Conservation (phyloP, 2,329 filamentous ascomycete species). For the Parafenestella ontariensis region DNA sequence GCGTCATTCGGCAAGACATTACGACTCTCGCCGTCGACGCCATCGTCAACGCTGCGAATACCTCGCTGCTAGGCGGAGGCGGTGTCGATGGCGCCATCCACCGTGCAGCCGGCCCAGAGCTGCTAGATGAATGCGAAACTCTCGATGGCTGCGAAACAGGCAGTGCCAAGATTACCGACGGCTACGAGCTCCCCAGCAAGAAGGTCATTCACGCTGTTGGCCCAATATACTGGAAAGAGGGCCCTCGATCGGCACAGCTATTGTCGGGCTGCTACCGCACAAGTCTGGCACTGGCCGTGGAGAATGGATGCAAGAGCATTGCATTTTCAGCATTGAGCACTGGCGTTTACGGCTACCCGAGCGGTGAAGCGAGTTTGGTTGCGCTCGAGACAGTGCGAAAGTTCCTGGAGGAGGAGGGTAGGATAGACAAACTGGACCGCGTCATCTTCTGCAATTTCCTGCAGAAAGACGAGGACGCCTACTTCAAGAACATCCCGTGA, state of each 20-base stretch:
- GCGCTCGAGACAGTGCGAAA: constrained; percentile 68
- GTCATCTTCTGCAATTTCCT: constrained; percentile 88
- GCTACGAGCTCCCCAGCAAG: constrained; percentile 75
- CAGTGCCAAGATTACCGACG: constrained; percentile 80
- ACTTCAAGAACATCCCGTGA: constrained; percentile 76
- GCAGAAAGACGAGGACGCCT: constrained; percentile 76
- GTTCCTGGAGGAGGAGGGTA: constrained; percentile 59
- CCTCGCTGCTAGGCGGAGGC: constrained; percentile 79
- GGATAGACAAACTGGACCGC: constrained; percentile 65
- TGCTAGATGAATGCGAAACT: constrained; percentile 73
- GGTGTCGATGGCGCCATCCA: constrained; percentile 84
- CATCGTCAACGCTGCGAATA: constrained; percentile 94
- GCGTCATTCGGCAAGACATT: constrained; percentile 78
- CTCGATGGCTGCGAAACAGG: constrained; percentile 80
- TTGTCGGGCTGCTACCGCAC: constrained; percentile 72
- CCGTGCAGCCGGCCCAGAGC: constrained; percentile 72
- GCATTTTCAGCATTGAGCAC: constrained; percentile 89
- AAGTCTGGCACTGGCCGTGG: constrained; percentile 74
- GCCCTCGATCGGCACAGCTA: constrained; percentile 50
- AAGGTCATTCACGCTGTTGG: constrained; percentile 92
- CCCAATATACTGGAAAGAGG: constrained; percentile 69
- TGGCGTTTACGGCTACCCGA: constrained; percentile 89
- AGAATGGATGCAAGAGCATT: constrained; percentile 71
- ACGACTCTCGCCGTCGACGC: constrained; percentile 78
- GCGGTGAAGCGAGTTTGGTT: constrained; percentile 71